These are phyloP conservation scores for Pezicula carpinea DNA, from an alignment of 2,329 filamentous ascomycete species.

Conservation along the genomic window DNA sequence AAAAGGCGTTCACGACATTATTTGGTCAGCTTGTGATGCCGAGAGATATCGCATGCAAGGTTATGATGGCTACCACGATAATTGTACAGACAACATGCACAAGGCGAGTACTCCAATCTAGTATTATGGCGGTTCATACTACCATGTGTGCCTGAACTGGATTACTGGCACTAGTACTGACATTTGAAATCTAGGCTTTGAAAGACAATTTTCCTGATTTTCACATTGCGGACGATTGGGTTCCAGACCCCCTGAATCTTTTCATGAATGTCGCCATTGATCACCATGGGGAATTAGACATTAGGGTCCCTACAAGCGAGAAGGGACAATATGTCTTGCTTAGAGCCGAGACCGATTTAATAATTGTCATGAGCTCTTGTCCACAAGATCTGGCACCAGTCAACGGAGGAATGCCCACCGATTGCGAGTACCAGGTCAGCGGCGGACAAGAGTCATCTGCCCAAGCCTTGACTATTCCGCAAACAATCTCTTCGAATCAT, in stretches of 20 bases:
- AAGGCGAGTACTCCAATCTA: background rate
- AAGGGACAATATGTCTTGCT: conserved; percentile 32
- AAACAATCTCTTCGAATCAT: background rate
- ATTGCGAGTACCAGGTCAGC: conserved; percentile 26
- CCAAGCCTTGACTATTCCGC: background rate
- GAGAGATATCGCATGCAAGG: conserved; percentile 34
- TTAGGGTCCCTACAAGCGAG: conserved; percentile 29
- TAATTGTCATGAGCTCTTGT: conserved; percentile 38
- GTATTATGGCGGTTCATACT: too few species aligned
- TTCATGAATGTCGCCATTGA: conserved; percentile 40
- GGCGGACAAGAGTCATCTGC: background rate
- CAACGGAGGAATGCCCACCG: conserved; percentile 31
- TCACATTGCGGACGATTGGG: conserved; percentile 26
- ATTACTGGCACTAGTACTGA: too few species aligned
- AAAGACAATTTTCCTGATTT: conserved; percentile 22
- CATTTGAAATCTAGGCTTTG: conserved; percentile 15
- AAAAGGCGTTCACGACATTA: conserved; percentile 33
- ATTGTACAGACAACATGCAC: conserved; percentile 36
- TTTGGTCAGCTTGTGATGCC: conserved; percentile 36
- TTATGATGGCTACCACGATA: conserved; percentile 33
- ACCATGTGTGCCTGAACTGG: too few species aligned
- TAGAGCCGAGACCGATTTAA: conserved; percentile 30
- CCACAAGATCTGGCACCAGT: conserved; percentile 36
- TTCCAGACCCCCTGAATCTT: conserved; percentile 37
- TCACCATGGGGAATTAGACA: conserved; percentile 28